Conservation (phyloP, 1,139 yeast species). For the Geotrichum histeridarum region DNA sequence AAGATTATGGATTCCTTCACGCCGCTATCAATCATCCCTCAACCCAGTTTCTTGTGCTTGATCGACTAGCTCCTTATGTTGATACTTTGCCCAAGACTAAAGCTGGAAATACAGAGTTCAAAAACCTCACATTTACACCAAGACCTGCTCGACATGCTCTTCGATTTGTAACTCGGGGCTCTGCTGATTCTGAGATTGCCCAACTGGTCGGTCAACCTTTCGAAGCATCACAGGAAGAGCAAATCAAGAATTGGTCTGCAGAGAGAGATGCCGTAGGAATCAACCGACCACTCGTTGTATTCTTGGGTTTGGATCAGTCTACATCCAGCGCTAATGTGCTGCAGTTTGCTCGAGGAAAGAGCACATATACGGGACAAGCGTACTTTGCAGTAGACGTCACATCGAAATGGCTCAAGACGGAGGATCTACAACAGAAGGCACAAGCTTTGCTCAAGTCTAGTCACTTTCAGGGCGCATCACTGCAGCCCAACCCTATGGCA, state of each 20-base stretch:
- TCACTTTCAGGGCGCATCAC: constrained; percentile 32
- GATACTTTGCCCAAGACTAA: constrained; percentile 20
- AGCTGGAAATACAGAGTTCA: background rate
- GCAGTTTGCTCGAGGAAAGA: background rate
- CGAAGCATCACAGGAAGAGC: constrained; percentile 28
- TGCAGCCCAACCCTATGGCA: constrained; percentile 31
- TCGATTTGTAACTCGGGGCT: constrained; percentile 17
- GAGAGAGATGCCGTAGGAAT: constrained; percentile 39
- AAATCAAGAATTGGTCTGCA: constrained; percentile 33
- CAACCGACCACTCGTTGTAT: constrained; percentile 46
- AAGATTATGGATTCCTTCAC: constrained; percentile 55
- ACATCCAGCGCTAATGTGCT: constrained; percentile 21
- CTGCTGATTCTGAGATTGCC: constrained; percentile 19
- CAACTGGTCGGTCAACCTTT: constrained; percentile 37
- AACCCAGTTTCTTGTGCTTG: constrained; percentile 55
- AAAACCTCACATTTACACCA: constrained; percentile 3
- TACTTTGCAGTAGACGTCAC: constrained; percentile 71
- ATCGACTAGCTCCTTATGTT: constrained; percentile 34
- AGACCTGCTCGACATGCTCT: constrained; percentile 18
- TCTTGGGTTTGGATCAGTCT: constrained; percentile 64
- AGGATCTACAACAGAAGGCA: constrained; percentile 14
- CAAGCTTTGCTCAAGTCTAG: constrained; percentile 29
- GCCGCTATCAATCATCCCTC: constrained; percentile 50
- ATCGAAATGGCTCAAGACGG: constrained; percentile 16
- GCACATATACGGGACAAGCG: constrained; percentile 62